A percentile compares a stretch with the other conserved stretches of the same genome.
Conservation (phyloP, 371 early-diverging fungal genomes). For the Mortierella sp. region DNA sequence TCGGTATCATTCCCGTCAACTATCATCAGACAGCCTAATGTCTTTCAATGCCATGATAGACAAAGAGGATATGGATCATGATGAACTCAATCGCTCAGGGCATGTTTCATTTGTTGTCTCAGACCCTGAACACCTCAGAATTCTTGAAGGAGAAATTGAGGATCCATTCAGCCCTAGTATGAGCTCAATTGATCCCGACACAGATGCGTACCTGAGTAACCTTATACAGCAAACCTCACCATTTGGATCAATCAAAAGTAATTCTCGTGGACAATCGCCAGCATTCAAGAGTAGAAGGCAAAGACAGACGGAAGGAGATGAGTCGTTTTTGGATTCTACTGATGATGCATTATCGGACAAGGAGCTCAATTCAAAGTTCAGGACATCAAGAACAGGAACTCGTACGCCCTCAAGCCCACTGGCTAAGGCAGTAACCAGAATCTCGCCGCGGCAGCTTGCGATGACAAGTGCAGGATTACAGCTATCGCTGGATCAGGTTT, state of each 20-base stretch:
- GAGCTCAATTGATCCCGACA: conserved; percentile 46
- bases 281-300: conserved; percentile 39
- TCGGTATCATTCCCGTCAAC: conserved; percentile 40
- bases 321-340: conserved; percentile 45
- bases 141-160: conserved; percentile 51
- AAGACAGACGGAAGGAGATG: conserved; percentile 29
- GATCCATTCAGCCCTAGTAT: conserved; percentile 55
- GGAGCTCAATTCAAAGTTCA: conserved; percentile 34
- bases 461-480: conserved; percentile 3
- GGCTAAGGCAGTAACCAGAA: conserved; percentile 31
- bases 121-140: conserved; percentile 43
- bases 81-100: conserved; percentile 33
- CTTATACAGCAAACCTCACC: conserved; percentile 47
- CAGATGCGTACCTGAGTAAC: conserved; percentile 40
- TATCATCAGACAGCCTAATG: conserved; percentile 47
- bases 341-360: conserved; percentile 51
- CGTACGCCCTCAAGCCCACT: conserved; percentile 46
- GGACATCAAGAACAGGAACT: conserved; percentile 29
- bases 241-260: conserved; percentile 32
- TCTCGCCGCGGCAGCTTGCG: conserved; percentile 13
- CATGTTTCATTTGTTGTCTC: conserved; percentile 49
- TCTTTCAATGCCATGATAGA: conserved; percentile 49
- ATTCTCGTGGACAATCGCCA: conserved; percentile 50
- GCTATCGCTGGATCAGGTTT: conserved; percentile 36
- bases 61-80: conserved; percentile 39